Conservation (phyloP, 2,329 filamentous ascomycete genomes). For the Neopestalotiopsis clavispora region DNA sequence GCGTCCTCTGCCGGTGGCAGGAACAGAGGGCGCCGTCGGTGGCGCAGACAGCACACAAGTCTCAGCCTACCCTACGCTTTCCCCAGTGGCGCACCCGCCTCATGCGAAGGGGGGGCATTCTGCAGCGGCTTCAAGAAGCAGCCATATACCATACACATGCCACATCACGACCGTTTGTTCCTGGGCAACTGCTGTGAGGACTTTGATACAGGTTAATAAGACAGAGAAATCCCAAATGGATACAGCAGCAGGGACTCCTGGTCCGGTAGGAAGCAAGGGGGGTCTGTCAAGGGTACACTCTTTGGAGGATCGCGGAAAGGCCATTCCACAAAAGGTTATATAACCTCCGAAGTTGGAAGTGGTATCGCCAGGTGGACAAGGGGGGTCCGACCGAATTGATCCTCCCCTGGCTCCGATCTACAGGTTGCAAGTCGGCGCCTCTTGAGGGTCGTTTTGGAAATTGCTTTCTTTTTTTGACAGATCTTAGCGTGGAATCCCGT, state of each 20-base stretch:
- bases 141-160: too few relatives aligned
- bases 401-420: not conserved
- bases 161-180: not conserved
- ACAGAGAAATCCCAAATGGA: not conserved
- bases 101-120: not conserved
- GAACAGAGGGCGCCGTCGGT: not conserved
- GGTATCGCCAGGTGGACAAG: not conserved
- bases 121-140: not conserved
- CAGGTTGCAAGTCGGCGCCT: not conserved
- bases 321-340: conserved; percentile 3
- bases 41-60: not conserved
- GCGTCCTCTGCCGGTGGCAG: not conserved
- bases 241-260: not conserved
- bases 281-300: not conserved
- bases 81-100: not conserved
- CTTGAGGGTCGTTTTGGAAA: not conserved
- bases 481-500: not conserved
- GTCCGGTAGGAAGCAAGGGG: not conserved
- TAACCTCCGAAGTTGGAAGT: not conserved
- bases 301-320: not conserved
- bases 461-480: conserved; percentile 12
- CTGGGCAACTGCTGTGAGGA: not conserved
- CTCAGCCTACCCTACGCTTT: not conserved
- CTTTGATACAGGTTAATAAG: not conserved
- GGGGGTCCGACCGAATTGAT: not conserved